Base-by-base conservation (phyloP, 805 yeast genomes). In the Starmerella tilneyi region DNA sequence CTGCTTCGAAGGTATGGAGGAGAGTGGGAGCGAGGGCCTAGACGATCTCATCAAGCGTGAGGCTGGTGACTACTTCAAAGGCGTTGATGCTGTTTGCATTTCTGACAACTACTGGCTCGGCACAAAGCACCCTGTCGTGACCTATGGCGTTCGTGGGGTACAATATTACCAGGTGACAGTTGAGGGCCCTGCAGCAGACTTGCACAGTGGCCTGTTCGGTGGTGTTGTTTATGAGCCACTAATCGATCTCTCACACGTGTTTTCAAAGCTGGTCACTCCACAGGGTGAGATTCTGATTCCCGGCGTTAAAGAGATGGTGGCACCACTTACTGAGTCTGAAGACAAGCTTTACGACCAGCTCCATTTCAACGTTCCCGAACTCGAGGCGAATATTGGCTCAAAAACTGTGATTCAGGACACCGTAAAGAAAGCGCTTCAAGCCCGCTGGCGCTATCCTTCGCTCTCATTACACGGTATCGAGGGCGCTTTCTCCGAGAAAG, bases 1-100 rank as follows among this genome's bases (percentile, higher is more conserved):
- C 62, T 85, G 96, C 66, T 92, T 92, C 59, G 99, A 92, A 68
- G 97, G 98, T 50, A 92, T 92, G 99, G 99, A 92, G 68, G 99
- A 92, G 68, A 79, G 88, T 52, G 99, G 99, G 20, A 85, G 96
- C 27, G 66, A 84, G 41, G 97, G 97, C 28, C 74, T 92, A 53
- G 98, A 89, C 56, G 78, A 70, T 28, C 74, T 92, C 58, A 81
- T 92, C 59, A 79, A 78, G 41, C 65, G 69, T 33, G 97, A 92
- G 69, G 88, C 94, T 45, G 64, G 73, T 43, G 63, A 66, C 31
- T 92, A 85, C 66, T 92, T 92, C 72, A 79, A 81, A 63, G 79
- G 76, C 33, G 94, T 88, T 41, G 94, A 89, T 62, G 86, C 95
- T 29, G 96, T 88, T 43, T 86, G 96, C 63, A 92, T 92, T 57